Percentiles rank a stretch among this genome's conserved stretches.
These are phyloP conservation scores for Didymosphaeria variabile DNA, from an alignment of 2,329 filamentous ascomycete genomes.

Conservation along the genomic window DNA sequence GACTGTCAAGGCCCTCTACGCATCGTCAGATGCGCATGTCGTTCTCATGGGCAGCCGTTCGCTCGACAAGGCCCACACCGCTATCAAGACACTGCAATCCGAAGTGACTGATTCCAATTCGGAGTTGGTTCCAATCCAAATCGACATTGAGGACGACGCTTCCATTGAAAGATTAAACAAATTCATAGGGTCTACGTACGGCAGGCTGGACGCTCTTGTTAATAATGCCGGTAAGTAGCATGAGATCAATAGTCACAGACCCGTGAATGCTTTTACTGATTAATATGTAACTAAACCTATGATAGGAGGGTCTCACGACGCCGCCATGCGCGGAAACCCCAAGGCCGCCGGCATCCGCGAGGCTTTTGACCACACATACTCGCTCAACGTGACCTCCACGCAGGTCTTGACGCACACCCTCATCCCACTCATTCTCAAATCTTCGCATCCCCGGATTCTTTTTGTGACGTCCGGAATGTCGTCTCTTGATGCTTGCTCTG, in stretches of 20 bases:
- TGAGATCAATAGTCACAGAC: neutral
- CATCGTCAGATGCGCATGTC: constrained; percentile 60
- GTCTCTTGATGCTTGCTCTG: constrained; percentile 44
- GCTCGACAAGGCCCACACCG: constrained; percentile 60
- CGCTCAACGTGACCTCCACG: constrained; percentile 51
- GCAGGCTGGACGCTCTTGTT: constrained; percentile 62
- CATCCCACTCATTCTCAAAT: constrained; percentile 50
- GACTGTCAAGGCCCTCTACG: constrained; percentile 62
- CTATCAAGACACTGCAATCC: constrained; percentile 53
- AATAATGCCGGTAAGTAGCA: constrained; percentile 63
- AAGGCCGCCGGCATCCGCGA: constrained; percentile 46
- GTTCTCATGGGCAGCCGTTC: constrained; percentile 66
- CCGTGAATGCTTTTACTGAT: constrained; percentile 1
- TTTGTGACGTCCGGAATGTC: constrained; percentile 55
- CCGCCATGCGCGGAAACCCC: constrained; percentile 31
- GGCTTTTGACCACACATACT: constrained; percentile 48
- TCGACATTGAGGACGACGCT: constrained; percentile 64
- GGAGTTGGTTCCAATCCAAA: constrained; percentile 57
- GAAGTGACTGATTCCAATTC: constrained; percentile 55
- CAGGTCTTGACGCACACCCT: constrained; percentile 49
- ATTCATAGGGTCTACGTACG: constrained; percentile 53
- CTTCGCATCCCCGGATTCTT: constrained; percentile 45
- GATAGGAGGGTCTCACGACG: constrained; percentile 57
- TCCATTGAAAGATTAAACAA: constrained; percentile 61
- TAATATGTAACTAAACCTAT: neutral